Base-by-base conservation (phyloP, 2,329 filamentous ascomycete genomes). In the Paraconiothyrium sp. region DNA sequence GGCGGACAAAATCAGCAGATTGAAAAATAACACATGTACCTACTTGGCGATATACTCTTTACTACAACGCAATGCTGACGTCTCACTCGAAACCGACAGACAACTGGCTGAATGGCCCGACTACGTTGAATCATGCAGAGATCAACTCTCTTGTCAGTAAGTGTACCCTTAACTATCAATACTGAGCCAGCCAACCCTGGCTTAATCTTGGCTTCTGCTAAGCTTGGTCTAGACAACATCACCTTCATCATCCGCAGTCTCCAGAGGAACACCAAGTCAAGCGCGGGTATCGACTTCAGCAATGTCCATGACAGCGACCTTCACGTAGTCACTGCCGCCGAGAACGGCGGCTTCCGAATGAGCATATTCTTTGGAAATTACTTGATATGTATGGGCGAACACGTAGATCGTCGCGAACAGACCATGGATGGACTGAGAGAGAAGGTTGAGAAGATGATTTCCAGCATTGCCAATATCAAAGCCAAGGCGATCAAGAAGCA, bases 31-130 rank as follows among this genome's bases (percentile, higher is more conserved):
- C 35, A 37, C 13, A 7, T 37, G 35, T 37, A 37, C 35, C 35
- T 37, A 3, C 3, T 37, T 9, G 35, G 8, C 13, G 35, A 14
- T 14, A 10, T 10, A 7, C 14, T 43, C 14, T 30, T 35, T 27
- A 2, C n/a, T 80, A 16, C 76, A 67, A 1, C 41, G 8, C 41
- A 9, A 44, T 44, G 41, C 41, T 44, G 20, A 44, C 16, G 3
- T 20, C 41, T 20, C 3, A 20, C 20, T 22, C n/a, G 37, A 30
- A 1, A 30, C 4, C 37, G 20, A 14, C 16, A 44, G 41, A 22
- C 16, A 44, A 44, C 14, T 44, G 41, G 41, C 16, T 44, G 16
- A 22, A 44, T n/a, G 41, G 16, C 41, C 41, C 41, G 41, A 44
- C 41, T 10, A 44, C 13, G 10, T 22, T 44, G 16, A n/a, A 44